Conservation (phyloP, 352 stramenopile genomes). For the Blastocystis sp. region DNA sequence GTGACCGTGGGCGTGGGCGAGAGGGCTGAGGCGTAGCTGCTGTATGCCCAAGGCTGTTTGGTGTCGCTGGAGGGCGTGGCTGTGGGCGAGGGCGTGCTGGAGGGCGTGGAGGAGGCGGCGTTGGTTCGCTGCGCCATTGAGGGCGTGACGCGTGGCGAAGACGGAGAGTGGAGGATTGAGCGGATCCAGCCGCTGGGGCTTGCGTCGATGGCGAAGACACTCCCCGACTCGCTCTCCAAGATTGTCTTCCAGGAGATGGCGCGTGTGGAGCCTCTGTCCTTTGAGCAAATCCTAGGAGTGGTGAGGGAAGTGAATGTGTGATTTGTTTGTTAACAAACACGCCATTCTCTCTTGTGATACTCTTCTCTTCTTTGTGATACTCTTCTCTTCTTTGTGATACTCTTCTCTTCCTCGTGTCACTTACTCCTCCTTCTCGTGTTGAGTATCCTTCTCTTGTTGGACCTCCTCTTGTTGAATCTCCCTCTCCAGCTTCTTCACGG, state of each 20-base stretch:
- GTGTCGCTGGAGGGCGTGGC: conserved; percentile 30
- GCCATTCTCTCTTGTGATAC: conserved; percentile 23
- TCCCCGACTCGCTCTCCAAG: conserved; percentile 58
- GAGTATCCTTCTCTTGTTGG: too few relatives aligned
- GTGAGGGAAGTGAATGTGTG: not conserved
- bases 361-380: not conserved
- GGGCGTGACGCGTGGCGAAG: not conserved
- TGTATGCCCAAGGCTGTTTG: conserved; percentile 22
- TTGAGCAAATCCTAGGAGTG: not conserved
- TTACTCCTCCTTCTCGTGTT: too few relatives aligned
- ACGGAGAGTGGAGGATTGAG: not conserved
- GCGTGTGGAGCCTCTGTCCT: conserved; percentile 19
- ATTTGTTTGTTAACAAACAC: conserved; percentile 44
- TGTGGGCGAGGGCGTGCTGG: not conserved
- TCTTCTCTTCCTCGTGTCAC: too few relatives aligned
- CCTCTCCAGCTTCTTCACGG: not conserved
- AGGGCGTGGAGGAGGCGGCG: conserved; percentile 18
- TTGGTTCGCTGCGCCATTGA: conserved; percentile 12
- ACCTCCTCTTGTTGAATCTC: not conserved
- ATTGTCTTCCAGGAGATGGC: conserved; percentile 68
- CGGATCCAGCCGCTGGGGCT: not conserved
- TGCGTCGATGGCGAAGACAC: conserved; percentile 36
- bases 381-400: not conserved
- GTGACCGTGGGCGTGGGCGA: not conserved
- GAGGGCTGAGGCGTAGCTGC: not conserved